phyloP scores from a whole-genome alignment of 148 eudicot species.

The Persicaria maculosa region DNA sequence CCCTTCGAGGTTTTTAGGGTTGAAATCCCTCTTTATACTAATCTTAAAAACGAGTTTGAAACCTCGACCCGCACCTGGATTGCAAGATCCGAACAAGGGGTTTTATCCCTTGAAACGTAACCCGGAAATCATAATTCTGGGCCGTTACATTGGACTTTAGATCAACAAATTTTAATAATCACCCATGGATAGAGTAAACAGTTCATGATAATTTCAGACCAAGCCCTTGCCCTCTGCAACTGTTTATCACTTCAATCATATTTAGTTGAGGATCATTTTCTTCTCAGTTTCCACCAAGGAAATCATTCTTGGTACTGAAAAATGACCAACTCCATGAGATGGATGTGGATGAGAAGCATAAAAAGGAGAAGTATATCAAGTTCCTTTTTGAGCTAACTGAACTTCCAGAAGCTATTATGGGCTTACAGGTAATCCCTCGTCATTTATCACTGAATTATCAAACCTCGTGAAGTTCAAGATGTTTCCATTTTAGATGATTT shows the following conservation, averaged over 20 bases:
- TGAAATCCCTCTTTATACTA: too few relatives aligned
- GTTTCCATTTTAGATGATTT: neutral
- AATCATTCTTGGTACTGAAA: conserved; percentile 86
- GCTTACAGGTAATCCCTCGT: conserved; percentile 60
- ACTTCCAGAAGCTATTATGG: conserved; percentile 83
- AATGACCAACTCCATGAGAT: conserved; percentile 92
- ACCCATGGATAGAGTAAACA: neutral
- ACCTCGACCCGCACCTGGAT: too few relatives aligned
- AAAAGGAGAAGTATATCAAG: conserved; percentile 85
- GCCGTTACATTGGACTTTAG: neutral
- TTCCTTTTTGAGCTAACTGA: conserved; percentile 76
- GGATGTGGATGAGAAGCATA: conserved; percentile 93
- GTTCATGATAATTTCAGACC: neutral
- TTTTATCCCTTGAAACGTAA: too few relatives aligned
- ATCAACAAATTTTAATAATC: neutral
- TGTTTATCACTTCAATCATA: neutral
- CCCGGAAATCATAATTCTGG: too few relatives aligned
- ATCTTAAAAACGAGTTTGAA: too few relatives aligned
- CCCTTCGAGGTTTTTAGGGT: too few relatives aligned
- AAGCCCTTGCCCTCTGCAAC: neutral
- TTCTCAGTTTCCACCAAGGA: conserved; percentile 80
- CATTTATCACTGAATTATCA: neutral
- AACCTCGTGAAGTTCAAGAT: neutral
- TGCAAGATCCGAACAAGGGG: too few relatives aligned
- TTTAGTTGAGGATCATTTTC: neutral